Evolutionary conservation across 2,329 filamentous ascomycete genomes (phyloP).

Genomic region (Rutstroemia sp.): DNA sequence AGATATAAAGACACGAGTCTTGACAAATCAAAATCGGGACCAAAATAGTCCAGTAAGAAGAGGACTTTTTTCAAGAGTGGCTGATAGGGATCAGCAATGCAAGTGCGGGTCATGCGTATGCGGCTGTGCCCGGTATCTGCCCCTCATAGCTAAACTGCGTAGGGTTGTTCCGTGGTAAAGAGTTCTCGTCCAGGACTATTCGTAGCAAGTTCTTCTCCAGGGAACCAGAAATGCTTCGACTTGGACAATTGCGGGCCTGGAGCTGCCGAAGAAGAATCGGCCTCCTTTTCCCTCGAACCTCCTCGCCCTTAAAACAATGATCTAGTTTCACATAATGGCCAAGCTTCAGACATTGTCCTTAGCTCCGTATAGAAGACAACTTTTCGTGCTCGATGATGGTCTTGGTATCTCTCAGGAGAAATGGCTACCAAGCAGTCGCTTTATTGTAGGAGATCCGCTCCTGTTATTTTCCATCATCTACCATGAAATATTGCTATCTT

Average conservation of each 20-base stretch:
- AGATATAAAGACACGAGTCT: background rate
- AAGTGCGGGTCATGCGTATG: background rate
- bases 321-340: no score
- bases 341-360: no score
- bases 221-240: no score
- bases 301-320: no score
- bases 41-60: background rate
- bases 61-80: background rate
- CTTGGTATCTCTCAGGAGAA: no score
- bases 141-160: background rate
- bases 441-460: background rate
- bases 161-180: no score
- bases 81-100: slow-evolving; percentile 1
- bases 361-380: background rate
- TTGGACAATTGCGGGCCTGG: no score
- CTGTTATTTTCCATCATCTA: background rate
- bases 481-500: background rate
- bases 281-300: no score
- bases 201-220: no score
- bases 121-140: background rate
- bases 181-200: no score
- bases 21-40: slow-evolving; percentile 3
- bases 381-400: background rate
- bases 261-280: no score
- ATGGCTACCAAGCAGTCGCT: no score